Evolutionary conservation across 148 eudicot species (phyloP), one percentile per base, ranked within the genome.

Genomic region (Cornus kousa): DNA sequence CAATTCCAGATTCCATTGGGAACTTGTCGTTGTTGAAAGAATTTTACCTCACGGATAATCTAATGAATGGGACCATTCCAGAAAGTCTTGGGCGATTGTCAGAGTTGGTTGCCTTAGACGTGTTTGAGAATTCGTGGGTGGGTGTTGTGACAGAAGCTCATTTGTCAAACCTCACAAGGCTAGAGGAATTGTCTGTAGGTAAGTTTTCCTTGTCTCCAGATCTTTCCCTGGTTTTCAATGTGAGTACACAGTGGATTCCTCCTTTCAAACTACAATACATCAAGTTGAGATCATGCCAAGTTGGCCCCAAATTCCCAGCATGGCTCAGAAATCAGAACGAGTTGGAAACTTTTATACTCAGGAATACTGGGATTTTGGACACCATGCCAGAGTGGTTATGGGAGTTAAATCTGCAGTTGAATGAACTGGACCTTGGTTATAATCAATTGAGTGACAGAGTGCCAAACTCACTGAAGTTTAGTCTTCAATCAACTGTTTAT

Each of bases 131-230:
- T 31, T 48, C 28, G 11, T 77, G 74, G 80, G 80, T 24, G 31
- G 80, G 74, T 68, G 55, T 77, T 14, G 19, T 77, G 4, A 69
- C 66, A 55, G 74, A 77, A 67, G 55, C 71, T 20, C 79, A 76
- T 40, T 20, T 76, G 20, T 11, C 5, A 10, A 67, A 76, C 48
- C 72, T 77, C 19, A 32, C 67, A 5, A 70, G 67, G 28, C 69
- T 77, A 59, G n/a, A 35, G n/a, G 74, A 74, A 19, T 60, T 74
- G 23, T 57, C 57, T 5, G n/a, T 76, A 1, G 74, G 50, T 33
- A 19, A 19, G 14, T 48, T 7, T 48, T 48, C 53, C 53, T 67
- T 67, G 2, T 43, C 59, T 9, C 2, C 62, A 24, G 48, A 77
- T 69, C 23, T 77, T 50, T 35, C 77, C 67, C 12, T 74, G 67